phyloP scores from a whole-genome alignment of 176 grass and related monocot genomes.

The Avena atlantica region DNA sequence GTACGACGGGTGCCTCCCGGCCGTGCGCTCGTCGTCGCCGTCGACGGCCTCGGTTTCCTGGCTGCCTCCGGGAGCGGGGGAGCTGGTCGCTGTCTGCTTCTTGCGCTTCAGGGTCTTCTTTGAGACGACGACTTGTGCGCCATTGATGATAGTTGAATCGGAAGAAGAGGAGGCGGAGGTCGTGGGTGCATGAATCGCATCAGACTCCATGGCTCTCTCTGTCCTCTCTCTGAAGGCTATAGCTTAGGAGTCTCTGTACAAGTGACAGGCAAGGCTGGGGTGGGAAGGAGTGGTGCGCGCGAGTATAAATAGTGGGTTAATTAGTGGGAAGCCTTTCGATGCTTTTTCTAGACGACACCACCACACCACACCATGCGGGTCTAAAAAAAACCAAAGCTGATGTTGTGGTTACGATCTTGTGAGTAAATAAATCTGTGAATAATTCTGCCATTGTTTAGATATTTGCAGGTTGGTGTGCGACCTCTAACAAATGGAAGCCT shows the following conservation, averaged over 20 bases:
- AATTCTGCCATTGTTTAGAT: background rate
- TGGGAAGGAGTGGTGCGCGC: background rate
- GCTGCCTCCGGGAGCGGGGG: background rate
- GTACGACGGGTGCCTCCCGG: constrained; percentile 59
- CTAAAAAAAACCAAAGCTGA: constrained; percentile 4
- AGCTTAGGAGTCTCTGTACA: background rate
- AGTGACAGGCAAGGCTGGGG: background rate
- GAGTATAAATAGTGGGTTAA: constrained; percentile 48
- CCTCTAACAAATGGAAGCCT: background rate
- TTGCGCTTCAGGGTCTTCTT: constrained; percentile 40
- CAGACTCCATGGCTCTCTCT: constrained; percentile 47
- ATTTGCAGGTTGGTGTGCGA: constrained; percentile 5
- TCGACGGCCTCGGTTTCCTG: background rate
- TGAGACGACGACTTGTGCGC: constrained; percentile 19
- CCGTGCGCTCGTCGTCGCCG: background rate
- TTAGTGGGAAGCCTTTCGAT: background rate
- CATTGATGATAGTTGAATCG: constrained; percentile 41
- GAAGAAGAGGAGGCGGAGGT: constrained; percentile 34
- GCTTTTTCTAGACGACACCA: background rate
- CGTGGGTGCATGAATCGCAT: constrained; percentile 47
- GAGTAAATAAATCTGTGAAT: background rate
- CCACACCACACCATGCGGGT: background rate
- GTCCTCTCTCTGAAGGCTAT: background rate
- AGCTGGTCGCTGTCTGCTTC: background rate
- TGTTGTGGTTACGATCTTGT: background rate